These are phyloP conservation scores for Strigomonas culicis DNA, from an alignment of 208 protist genomes.

Conservation along the genomic window DNA sequence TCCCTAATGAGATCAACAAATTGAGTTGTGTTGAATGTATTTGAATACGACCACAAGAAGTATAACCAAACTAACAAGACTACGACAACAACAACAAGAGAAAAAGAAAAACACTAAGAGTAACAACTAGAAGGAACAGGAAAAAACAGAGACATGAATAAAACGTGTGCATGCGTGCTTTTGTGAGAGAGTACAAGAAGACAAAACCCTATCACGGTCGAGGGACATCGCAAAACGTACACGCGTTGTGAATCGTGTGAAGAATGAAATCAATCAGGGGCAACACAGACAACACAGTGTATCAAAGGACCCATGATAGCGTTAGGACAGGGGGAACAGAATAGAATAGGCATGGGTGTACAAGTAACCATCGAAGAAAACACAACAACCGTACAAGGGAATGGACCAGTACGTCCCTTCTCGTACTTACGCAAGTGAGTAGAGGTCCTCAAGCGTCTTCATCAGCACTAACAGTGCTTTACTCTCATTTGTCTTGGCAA, in stretches of 20 bases:
- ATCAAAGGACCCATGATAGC: too few species aligned
- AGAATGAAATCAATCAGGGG: neutral
- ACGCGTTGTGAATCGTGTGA: neutral
- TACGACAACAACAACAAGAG: neutral
- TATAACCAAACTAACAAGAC: neutral
- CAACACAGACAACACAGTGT: too few species aligned
- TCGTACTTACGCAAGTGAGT: constrained; percentile 12
- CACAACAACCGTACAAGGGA: constrained; percentile 16
- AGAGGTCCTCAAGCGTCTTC: constrained; percentile 45
- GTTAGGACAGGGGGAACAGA: too few species aligned
- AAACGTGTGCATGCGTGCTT: too few species aligned
- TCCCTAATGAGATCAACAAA: too few species aligned
- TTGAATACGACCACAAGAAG: too few species aligned
- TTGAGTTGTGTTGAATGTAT: too few species aligned
- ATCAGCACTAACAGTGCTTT: constrained; percentile 58
- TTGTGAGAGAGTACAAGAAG: neutral
- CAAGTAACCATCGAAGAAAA: neutral
- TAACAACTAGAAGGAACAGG: neutral
- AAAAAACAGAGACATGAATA: too few species aligned
- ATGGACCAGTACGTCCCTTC: neutral
- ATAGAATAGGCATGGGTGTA: too few species aligned
- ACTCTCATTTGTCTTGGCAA: constrained; percentile 53
- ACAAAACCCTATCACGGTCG: neutral
- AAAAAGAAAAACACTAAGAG: constrained; percentile 15
- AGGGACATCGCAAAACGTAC: neutral